Percentiles rank a stretch among this genome's conserved stretches.
Conservation (phyloP, 352 stramenopile species). For the Phytophthora melonis region DNA sequence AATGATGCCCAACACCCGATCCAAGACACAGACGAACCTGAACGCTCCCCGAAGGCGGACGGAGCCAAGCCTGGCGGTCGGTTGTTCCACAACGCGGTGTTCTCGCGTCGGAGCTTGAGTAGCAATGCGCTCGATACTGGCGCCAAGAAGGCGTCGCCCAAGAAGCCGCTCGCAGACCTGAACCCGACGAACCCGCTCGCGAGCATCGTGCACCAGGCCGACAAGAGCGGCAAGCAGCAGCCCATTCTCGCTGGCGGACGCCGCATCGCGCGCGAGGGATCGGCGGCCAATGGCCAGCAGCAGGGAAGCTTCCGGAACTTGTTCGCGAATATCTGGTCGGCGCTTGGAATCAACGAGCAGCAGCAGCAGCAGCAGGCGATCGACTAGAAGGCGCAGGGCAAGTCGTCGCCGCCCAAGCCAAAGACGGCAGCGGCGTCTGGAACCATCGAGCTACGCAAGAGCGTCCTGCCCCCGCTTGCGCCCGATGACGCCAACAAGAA, state of each 20-base stretch:
- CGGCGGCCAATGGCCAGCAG: conserved; percentile 32
- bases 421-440: conserved; percentile 36
- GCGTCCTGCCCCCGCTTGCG: conserved; percentile 52
- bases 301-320: conserved; percentile 71
- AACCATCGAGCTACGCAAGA: conserved; percentile 66
- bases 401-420: conserved; percentile 31
- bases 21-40: conserved; percentile 40
- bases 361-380: conserved; percentile 57
- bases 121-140: conserved; percentile 49
- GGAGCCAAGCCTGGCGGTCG: conserved; percentile 36
- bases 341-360: conserved; percentile 69
- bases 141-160: conserved; percentile 39
- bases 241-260: conserved; percentile 29
- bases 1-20: conserved; percentile 43
- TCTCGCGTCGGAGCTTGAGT: conserved; percentile 71
- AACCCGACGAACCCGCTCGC: conserved; percentile 54
- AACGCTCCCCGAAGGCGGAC: conserved; percentile 37
- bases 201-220: conserved; percentile 75
- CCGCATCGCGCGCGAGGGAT: conserved; percentile 39
- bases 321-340: conserved; percentile 77
- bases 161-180: conserved; percentile 55
- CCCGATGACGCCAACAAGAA: conserved; percentile 82
- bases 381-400: conserved; percentile 38
- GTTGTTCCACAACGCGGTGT: conserved; percentile 71
- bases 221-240: conserved; percentile 70